Evolutionary conservation across 1,284 basidiomycete species (phyloP).

Genomic region (Hymenochaete sp.): DNA sequence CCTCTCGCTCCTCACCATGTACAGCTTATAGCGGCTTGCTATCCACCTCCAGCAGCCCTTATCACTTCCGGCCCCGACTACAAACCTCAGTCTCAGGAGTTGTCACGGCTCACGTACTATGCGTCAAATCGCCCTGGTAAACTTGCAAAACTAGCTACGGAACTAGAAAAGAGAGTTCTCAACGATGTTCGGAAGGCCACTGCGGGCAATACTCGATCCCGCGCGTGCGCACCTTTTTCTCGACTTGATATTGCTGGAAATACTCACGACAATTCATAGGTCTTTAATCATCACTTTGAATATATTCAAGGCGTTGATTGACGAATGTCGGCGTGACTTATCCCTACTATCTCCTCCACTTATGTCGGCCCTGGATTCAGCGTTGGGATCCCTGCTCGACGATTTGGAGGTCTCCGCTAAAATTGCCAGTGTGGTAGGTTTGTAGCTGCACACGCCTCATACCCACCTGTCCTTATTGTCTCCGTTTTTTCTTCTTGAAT

Average conservation of each 20-base stretch:
- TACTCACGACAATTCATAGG: conserved; percentile 31
- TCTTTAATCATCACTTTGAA: conserved; percentile 82
- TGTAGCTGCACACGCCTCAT: not conserved
- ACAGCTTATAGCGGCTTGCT: conserved; percentile 83
- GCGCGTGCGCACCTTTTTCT: conserved; percentile 54
- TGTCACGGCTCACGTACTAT: conserved; percentile 89
- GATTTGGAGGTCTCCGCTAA: conserved; percentile 84
- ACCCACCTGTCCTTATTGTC: not conserved
- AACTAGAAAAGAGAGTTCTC: conserved; percentile 73
- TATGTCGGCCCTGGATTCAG: conserved; percentile 64
- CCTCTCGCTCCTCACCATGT: conserved; percentile 78
- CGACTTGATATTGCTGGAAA: conserved; percentile 1
- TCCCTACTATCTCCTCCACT: conserved; percentile 73
- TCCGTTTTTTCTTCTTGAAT: not conserved
- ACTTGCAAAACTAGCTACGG: conserved; percentile 76
- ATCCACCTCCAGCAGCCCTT: conserved; percentile 77
- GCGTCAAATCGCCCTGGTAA: conserved; percentile 86
- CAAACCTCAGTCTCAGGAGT: conserved; percentile 81
- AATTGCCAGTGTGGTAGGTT: conserved; percentile 72
- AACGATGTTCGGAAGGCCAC: conserved; percentile 62
- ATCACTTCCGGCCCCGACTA: conserved; percentile 72
- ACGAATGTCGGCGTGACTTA: conserved; percentile 84
- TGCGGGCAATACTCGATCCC: conserved; percentile 64
- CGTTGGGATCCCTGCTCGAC: conserved; percentile 51
- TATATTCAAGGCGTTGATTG: conserved; percentile 79